Base-by-base conservation (phyloP, 2,329 filamentous ascomycete genomes). In the Aspergillus fumigatus region DNA sequence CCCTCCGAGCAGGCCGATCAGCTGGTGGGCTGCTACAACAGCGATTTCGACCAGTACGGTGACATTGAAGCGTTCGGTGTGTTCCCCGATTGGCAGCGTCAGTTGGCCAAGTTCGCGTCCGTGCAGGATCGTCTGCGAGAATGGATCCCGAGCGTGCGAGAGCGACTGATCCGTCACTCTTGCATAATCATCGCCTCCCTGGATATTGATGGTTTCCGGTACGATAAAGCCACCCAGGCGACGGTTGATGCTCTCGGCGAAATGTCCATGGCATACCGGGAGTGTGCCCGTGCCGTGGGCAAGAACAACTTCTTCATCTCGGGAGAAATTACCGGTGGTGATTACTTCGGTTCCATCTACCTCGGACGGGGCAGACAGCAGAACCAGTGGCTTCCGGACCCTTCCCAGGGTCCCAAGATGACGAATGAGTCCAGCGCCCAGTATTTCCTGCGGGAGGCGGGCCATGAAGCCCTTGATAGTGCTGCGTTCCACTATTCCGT, bases 41-140 rank as follows among this genome's bases (percentile, higher is more conserved):
- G 82, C 58, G 84, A 87, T 41, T 87, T 86, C 59, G 82, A 87
- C 63, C 81, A 84, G 68, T 87, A 83, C 59, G 84, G 84, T 51
- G 84, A 87, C 59, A 81, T 81, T 19, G 82, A 83, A 65, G 83
- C 83, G 48, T 85, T 86, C 61, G 84, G 84, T 59, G 79, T 83
- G 9, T 85, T 81, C 56, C 80, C 82, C 0, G 82, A 86, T 65
- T 87, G 82, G 80, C 73, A 84, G 62, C 81, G 82, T 65, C 82
- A 87, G 67, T 75, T 87, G 41, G 79, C 83, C 23, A 87, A 87
- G 61, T 88, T 87, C 70, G 83, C 84, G 45, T 84, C 81, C 47
- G 84, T 87, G 0, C 85, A 88, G 70, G 85, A 88, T 70, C 83
- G 85, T 64, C 74, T 88, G 3, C 79, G 85, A 48, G 84, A 86